Base-by-base conservation (phyloP, 2,329 filamentous ascomycete genomes). In the Colletotrichum falcatum region DNA sequence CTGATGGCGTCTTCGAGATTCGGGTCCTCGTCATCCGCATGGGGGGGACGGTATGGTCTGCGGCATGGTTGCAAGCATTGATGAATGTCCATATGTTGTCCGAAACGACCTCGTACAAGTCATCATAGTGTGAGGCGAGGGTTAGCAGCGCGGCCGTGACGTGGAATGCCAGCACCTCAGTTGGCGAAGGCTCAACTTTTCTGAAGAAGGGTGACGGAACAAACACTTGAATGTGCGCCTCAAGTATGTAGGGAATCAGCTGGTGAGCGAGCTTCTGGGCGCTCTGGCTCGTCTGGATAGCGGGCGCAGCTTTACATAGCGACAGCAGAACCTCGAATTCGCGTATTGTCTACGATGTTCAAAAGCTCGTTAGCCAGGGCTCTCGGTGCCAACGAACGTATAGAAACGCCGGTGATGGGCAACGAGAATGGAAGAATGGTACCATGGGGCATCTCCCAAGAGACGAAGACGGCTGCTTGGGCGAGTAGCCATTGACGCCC, bases 281-380 rank as follows among this genome's bases (percentile, higher is more conserved):
- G 77, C 92, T 92, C 71, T 93, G 89, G 51, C 84, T 81, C 55
- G 89, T 90, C 62, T 90, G 87, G 33, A 98, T 86, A 30, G 90
- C 87, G 5, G 94, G 92, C 4, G 95, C 94, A 63, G 95, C 94
- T 82, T 95, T 95, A 85, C 95, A 98, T 33, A 99, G 86, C 53
- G 96, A 94, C 33, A 98, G 83, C 33, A 99, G 87, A 63, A 97
- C 93, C 80, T 99, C 95, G 75, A 97, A 91, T 84, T 99, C 97
- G 76, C 93, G 91, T 64, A 95, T 90, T 63, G 91, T 93, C 94
- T 97, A 78, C 28, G 62, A 68, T 51, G 55, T 60, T 56, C 28
- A 39, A 30, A 26, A 68, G 62, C 61, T 54, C 35, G 49, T 65
- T 39, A 59, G 54, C 37, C 33, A 54, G 16, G 51, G 35, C 11